These are phyloP conservation scores for Camillea tinctor DNA, from an alignment of 2,329 filamentous ascomycete species.

Conservation along the genomic window DNA sequence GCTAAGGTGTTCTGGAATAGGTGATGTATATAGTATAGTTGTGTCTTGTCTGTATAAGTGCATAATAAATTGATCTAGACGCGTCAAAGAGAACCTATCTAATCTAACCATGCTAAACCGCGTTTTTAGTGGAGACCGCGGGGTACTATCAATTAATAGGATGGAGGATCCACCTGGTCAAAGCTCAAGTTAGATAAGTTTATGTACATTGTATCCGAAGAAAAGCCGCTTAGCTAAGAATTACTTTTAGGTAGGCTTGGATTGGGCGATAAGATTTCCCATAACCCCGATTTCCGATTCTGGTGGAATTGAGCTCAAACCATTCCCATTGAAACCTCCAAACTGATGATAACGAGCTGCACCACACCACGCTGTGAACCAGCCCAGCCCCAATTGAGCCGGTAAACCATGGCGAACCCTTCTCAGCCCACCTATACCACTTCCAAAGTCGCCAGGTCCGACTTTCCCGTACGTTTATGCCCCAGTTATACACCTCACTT, in stretches of 20 bases:
- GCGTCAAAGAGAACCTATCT: conserved; percentile 1
- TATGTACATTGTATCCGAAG: too few relatives aligned
- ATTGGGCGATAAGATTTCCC: conserved; percentile 26
- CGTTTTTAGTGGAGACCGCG: not conserved
- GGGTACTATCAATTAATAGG: not conserved
- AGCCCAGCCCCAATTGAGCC: conserved; percentile 31
- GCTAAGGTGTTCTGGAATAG: not conserved
- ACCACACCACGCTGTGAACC: conserved; percentile 23
- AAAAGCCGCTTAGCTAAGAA: conserved; percentile 32
- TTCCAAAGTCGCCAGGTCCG: conserved; percentile 75
- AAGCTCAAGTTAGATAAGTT: conserved; percentile 6
- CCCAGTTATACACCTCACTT: too few relatives aligned
- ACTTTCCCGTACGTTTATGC: conserved; percentile 73
- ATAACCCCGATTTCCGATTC: too few relatives aligned
- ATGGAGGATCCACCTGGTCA: conserved; percentile 13
- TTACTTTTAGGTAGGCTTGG: not conserved
- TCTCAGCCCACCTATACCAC: conserved; percentile 56
- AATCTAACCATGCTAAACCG: conserved; percentile 10
- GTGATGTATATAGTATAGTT: not conserved
- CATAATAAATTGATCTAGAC: not conserved
- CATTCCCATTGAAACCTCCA: conserved; percentile 16
- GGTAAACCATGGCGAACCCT: conserved; percentile 39
- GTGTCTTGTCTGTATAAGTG: conserved; percentile 6
- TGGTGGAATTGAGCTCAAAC: conserved; percentile 24
- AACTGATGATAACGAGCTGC: conserved; percentile 15